Conservation (phyloP, 495 filamentous ascomycete genomes). For the Paragyromitra xinjiangensis region DNA sequence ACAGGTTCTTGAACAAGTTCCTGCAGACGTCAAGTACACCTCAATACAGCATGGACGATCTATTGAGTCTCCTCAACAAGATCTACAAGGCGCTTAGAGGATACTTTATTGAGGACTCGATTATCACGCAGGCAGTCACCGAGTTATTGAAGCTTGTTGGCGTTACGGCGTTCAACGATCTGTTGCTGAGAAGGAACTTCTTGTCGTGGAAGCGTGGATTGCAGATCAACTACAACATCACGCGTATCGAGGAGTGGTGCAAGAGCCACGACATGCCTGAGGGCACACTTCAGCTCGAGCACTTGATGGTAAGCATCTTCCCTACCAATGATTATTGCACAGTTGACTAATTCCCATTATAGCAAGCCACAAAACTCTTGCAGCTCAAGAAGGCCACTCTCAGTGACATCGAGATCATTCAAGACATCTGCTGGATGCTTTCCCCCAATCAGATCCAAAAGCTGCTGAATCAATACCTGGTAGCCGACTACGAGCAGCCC, state of each 20-base stretch:
- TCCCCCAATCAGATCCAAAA: conserved; percentile 99
- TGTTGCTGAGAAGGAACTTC: conserved; percentile 97
- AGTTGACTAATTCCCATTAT: conserved; percentile 57
- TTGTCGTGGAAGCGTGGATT: conserved; percentile 98
- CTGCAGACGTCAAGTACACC: conserved; percentile 85
- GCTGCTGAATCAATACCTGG: conserved; percentile 96
- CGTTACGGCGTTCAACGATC: conserved; percentile 98
- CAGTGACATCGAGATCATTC: conserved; percentile 99
- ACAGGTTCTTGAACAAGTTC: conserved; percentile 96
- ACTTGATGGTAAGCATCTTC: conserved; percentile 78
- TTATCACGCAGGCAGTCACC: conserved; percentile 92
- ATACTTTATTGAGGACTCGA: conserved; percentile 94
- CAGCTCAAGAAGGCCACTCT: conserved; percentile 99
- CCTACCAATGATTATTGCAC: conserved; percentile 2
- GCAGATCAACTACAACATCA: conserved; percentile 99
- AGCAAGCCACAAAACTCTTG: conserved; percentile 98
- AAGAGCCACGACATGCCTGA: conserved; percentile 99
- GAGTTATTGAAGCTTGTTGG: conserved; percentile 93
- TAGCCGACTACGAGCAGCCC: conserved; percentile 98
- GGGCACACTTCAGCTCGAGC: conserved; percentile 95
- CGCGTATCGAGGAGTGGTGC: conserved; percentile 99
- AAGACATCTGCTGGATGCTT: conserved; percentile 99
- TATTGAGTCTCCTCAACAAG: conserved; percentile 93
- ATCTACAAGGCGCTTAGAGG: conserved; percentile 98
- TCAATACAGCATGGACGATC: conserved; percentile 98